A percentile compares a stretch with the other conserved stretches of the same genome.
Conservation (phyloP, 2,329 filamentous ascomycete species). For the Ceratocystis diversiconidia region DNA sequence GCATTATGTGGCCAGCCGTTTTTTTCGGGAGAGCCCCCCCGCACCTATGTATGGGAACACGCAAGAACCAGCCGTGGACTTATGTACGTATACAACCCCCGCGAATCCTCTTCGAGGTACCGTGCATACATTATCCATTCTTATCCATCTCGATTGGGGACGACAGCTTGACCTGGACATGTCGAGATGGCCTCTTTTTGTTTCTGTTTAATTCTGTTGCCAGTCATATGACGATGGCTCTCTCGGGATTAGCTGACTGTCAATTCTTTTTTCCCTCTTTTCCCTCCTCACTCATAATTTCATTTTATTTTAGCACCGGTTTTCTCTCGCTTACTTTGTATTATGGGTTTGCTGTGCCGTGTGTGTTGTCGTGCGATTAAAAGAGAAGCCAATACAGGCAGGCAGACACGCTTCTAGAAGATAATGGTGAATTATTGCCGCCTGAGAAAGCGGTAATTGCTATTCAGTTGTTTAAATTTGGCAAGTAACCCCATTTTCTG, state of each 20-base stretch:
- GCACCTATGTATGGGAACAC: not conserved
- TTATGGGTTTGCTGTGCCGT: too few species aligned
- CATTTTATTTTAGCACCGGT: too few species aligned
- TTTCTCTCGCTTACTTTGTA: too few species aligned
- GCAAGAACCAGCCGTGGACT: not conserved
- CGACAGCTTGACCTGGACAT: not conserved
- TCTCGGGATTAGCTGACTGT: too few species aligned
- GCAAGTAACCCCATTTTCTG: not conserved
- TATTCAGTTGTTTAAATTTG: not conserved
- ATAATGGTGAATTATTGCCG: too few species aligned
- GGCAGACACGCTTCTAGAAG: not conserved
- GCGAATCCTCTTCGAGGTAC: not conserved
- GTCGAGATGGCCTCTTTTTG: not conserved
- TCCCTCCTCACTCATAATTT: too few species aligned
- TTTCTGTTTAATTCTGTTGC: not conserved
- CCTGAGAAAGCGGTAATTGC: not conserved
- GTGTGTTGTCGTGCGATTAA: too few species aligned
- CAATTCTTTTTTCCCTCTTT: too few species aligned
- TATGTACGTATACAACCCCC: not conserved
- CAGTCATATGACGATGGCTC: too few species aligned
- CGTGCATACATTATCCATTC: not conserved
- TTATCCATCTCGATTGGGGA: not conserved
- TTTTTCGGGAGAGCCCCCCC: not conserved
- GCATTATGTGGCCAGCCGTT: not conserved
- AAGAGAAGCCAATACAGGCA: not conserved